Evolutionary conservation across 2,329 filamentous ascomycete species (phyloP).

Genomic region (Elsinoe arachidis): DNA sequence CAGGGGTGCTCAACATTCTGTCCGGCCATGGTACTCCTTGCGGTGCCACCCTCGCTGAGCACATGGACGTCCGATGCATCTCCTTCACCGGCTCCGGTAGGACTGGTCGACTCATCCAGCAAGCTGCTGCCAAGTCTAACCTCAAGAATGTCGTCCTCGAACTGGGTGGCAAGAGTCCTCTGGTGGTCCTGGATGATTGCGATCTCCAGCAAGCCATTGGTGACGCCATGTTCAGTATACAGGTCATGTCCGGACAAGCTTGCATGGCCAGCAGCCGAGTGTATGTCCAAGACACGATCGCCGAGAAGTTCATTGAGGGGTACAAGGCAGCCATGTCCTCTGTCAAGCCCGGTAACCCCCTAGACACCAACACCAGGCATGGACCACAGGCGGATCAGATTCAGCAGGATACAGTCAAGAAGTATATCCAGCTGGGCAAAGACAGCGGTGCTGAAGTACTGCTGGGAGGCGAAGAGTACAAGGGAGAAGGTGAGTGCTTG

Average conservation of each 20-base stretch:
- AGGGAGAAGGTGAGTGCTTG: conserved; percentile 6
- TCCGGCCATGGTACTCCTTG: conserved; percentile 26
- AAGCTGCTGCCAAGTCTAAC: conserved; percentile 22
- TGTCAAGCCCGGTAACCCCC: conserved; percentile 24
- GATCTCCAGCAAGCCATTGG: conserved; percentile 26
- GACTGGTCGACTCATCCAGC: conserved; percentile 20
- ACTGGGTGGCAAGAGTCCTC: conserved; percentile 24
- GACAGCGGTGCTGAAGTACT: conserved; percentile 2
- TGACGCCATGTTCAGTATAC: conserved; percentile 40
- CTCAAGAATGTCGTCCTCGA: conserved; percentile 24
- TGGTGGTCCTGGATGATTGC: conserved; percentile 27
- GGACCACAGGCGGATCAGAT: conserved; percentile 45
- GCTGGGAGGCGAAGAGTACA: background rate
- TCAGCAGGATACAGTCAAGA: conserved; percentile 41
- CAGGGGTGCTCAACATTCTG: conserved; percentile 35
- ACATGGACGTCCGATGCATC: conserved; percentile 26
- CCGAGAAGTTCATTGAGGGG: conserved; percentile 36
- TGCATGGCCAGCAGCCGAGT: conserved; percentile 52
- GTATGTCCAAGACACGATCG: conserved; percentile 47
- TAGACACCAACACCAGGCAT: conserved; percentile 23
- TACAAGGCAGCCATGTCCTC: conserved; percentile 30
- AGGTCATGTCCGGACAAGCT: conserved; percentile 48
- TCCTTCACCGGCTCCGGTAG: conserved; percentile 22
- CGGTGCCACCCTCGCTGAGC: conserved; percentile 23
- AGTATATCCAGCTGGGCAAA: conserved; percentile 33